Evolutionary conservation across 1,139 yeast species (phyloP).

Genomic region (Suhomyces choctaworum): DNA sequence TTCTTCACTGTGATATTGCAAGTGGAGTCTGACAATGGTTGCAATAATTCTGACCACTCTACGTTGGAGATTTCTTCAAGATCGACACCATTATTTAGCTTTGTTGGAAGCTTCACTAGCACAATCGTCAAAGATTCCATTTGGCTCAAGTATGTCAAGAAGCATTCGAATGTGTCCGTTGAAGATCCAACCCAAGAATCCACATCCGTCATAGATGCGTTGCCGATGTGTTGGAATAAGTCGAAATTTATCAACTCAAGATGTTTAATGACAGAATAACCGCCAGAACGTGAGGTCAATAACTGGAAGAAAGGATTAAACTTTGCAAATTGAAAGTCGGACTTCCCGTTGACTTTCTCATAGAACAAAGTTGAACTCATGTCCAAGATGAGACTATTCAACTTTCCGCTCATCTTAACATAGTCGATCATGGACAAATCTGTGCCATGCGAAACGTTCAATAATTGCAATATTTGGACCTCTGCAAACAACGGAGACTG

Average conservation of each 20-base stretch:
- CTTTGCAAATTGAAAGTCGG: conserved; percentile 34
- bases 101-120: conserved; percentile 16
- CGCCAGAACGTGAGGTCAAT: conserved; percentile 42
- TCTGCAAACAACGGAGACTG: conserved; percentile 31
- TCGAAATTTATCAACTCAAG: conserved; percentile 37
- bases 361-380: conserved; percentile 52
- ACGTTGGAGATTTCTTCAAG: too few species aligned
- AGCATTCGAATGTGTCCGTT: conserved; percentile 29
- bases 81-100: too few species aligned
- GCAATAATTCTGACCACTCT: not conserved
- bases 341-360: conserved; percentile 12
- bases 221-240: conserved; percentile 28
- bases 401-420: conserved; percentile 23
- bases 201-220: conserved; percentile 19
- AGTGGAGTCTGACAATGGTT: not conserved
- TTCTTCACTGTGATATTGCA: too few species aligned
- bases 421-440: conserved; percentile 55
- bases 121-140: conserved; percentile 29
- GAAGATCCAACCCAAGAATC: conserved; percentile 16
- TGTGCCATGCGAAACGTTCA: conserved; percentile 37
- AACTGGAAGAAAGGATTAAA: conserved; percentile 45
- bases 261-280: conserved; percentile 29
- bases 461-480: conserved; percentile 37
- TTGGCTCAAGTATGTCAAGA: conserved; percentile 29
- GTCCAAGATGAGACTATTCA: conserved; percentile 44